These are phyloP conservation scores for Penicillium oxalicum DNA, from an alignment of 2,329 filamentous ascomycete genomes.

Conservation along the genomic window DNA sequence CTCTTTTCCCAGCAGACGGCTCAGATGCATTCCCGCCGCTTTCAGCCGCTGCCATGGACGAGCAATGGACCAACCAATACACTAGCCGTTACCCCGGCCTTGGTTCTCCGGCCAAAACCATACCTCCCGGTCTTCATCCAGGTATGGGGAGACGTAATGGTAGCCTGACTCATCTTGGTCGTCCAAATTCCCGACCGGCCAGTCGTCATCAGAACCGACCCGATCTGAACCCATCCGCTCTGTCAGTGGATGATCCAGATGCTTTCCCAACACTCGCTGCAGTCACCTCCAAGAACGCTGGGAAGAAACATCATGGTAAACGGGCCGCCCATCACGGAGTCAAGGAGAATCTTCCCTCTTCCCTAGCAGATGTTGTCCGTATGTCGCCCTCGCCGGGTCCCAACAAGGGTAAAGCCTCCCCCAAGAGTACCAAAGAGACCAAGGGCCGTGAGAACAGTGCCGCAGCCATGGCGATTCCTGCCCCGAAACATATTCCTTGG, in stretches of 20 bases:
- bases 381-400: constrained; percentile 84
- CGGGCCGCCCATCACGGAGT: constrained; percentile 66
- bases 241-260: constrained; percentile 85
- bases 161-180: constrained; percentile 52
- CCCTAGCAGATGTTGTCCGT: constrained; percentile 87
- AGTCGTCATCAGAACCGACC: constrained; percentile 68
- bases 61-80: constrained; percentile 52
- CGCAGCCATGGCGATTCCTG: constrained; percentile 75
- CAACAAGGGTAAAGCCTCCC: constrained; percentile 46
- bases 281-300: constrained; percentile 59
- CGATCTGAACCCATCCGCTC: constrained; percentile 59
- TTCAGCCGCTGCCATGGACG: constrained; percentile 52
- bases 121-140: constrained; percentile 25
- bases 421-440: constrained; percentile 56
- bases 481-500: constrained; percentile 92
- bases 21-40: constrained; percentile 79
- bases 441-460: constrained; percentile 70
- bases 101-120: constrained; percentile 41
- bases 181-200: constrained; percentile 72
- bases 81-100: constrained; percentile 41
- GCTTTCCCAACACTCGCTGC: constrained; percentile 88
- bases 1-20: constrained; percentile 73
- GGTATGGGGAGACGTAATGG: constrained; percentile 35
- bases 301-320: constrained; percentile 91
- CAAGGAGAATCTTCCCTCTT: constrained; percentile 67